Conservation (phyloP, 495 filamentous ascomycete species). For the Lindgomyces ingoldianus region DNA sequence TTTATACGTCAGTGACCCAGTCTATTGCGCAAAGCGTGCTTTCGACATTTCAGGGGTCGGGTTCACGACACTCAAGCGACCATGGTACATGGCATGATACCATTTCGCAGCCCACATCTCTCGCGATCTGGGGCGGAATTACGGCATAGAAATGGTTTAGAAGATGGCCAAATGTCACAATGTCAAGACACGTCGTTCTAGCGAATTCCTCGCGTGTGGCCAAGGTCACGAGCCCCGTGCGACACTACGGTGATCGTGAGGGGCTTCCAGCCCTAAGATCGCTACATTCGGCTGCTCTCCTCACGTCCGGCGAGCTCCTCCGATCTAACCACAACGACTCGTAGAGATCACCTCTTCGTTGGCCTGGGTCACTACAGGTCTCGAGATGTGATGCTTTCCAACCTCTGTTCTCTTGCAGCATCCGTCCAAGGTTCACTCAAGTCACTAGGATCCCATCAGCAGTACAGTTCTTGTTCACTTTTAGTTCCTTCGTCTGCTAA, state of each 20-base stretch:
- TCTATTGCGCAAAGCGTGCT: not conserved
- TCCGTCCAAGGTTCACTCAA: too few relatives aligned
- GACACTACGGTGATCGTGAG: slow-evolving; percentile 14
- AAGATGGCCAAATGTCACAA: slow-evolving; percentile 22
- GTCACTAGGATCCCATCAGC: too few relatives aligned
- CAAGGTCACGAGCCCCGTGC: slow-evolving; percentile 25
- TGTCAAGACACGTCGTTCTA: not conserved
- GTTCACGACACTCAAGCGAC: slow-evolving; percentile 3
- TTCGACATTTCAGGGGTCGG: not conserved
- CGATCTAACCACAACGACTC: too few relatives aligned
- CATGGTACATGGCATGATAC: slow-evolving; percentile 13
- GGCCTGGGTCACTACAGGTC: too few relatives aligned
- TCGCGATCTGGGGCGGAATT: slow-evolving; percentile 6
- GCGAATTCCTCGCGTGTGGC: not conserved
- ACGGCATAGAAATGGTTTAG: slow-evolving; percentile 22
- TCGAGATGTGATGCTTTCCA: too few relatives aligned
- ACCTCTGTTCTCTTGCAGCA: too few relatives aligned
- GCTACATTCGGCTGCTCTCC: slow-evolving; percentile 1
- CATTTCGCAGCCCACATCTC: not conserved
- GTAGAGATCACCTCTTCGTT: not conserved
- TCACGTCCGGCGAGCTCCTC: slow-evolving; percentile 1
- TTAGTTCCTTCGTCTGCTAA: too few relatives aligned
- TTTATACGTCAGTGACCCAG: not conserved
- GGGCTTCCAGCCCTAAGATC: not conserved
- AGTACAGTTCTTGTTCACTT: too few relatives aligned